These are phyloP conservation scores for Microstegium vimineum DNA, from an alignment of 176 grass and related monocot species.

Conservation along the genomic window DNA sequence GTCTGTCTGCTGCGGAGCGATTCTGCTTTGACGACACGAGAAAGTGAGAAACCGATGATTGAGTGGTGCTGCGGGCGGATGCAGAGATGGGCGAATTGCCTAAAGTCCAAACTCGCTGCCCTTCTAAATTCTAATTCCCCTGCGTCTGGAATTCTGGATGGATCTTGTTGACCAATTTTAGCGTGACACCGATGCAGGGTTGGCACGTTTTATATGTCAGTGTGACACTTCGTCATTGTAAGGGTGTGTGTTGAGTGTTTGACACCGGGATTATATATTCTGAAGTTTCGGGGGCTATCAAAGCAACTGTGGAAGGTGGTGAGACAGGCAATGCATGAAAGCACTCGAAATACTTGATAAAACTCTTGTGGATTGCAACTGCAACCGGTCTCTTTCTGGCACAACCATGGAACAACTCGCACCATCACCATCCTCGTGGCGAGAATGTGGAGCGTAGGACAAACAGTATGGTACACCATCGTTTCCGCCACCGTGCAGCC, in stretches of 20 bases:
- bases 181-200: too few species aligned
- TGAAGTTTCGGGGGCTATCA: neutral
- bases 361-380: neutral
- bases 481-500: neutral
- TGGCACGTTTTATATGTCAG: too few species aligned
- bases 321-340: neutral
- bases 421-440: neutral
- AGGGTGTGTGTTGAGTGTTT: neutral
- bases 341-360: neutral
- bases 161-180: conserved; percentile 18
- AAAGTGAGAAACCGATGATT: neutral
- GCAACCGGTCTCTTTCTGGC: neutral
- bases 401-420: neutral
- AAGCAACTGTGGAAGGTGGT: too few species aligned
- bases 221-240: too few species aligned
- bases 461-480: neutral
- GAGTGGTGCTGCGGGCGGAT: neutral
- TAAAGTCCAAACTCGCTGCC: too few species aligned
- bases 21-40: conserved; percentile 27
- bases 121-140: too few species aligned
- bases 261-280: neutral
- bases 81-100: too few species aligned
- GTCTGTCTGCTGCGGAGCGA: conserved; percentile 5
- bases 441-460: neutral
- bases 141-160: neutral